Conservation (phyloP, 495 filamentous ascomycete species). For the Clohesyomyces aquaticus region DNA sequence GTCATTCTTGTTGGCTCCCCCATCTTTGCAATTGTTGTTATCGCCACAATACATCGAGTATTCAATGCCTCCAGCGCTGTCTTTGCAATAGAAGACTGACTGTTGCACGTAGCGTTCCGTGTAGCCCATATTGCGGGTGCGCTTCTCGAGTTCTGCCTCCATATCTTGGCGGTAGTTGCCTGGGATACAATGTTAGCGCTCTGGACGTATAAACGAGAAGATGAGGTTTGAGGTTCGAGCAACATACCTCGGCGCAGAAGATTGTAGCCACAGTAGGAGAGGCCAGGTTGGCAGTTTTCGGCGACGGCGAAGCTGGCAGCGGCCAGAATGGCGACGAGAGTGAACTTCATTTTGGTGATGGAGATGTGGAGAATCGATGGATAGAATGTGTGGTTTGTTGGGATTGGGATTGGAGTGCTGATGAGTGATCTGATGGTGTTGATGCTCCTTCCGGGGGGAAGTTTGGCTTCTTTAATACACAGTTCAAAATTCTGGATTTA, state of each 20-base stretch:
- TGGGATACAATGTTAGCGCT: not conserved
- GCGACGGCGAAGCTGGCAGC: slow-evolving; percentile 5
- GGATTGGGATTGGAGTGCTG: not conserved
- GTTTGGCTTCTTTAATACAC: slow-evolving; percentile 1
- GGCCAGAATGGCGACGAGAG: not conserved
- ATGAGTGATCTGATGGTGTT: not conserved
- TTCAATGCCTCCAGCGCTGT: not conserved
- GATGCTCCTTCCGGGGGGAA: not conserved
- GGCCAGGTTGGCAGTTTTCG: slow-evolving; percentile 4
- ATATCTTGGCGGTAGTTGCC: not conserved
- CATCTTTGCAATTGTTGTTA: not conserved
- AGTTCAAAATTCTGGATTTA: not conserved
- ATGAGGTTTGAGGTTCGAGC: not conserved
- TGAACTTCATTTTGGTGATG: slow-evolving; percentile 8
- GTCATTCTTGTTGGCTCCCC: not conserved
- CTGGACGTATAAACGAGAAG: not conserved
- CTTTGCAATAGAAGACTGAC: not conserved
- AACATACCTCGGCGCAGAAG: slow-evolving; percentile 1
- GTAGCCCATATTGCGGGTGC: no score
- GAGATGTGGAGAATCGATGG: not conserved
- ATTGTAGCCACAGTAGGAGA: slow-evolving; percentile 7
- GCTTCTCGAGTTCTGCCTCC: no score
- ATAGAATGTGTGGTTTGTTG: not conserved
- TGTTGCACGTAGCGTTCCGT: no score
- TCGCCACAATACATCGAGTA: not conserved